Percentiles rank a stretch among this genome's conserved stretches.
Evolutionary conservation across 2,329 filamentous ascomycete genomes (phyloP).

Genomic region (Beauveria medogensis): DNA sequence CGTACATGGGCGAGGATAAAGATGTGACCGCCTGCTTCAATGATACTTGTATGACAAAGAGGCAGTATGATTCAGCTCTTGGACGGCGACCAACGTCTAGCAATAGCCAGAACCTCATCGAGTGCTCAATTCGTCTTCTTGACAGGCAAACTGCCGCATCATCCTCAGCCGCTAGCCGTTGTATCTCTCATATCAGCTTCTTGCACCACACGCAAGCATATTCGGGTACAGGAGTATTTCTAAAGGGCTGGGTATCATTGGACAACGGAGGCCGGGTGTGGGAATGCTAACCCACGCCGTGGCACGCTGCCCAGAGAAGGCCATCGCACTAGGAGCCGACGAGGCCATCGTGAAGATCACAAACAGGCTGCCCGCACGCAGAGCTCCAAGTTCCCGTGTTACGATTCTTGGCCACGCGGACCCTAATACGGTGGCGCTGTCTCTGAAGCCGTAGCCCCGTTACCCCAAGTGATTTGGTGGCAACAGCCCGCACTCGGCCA

Average conservation of each 20-base stretch:
- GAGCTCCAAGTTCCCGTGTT: neutral
- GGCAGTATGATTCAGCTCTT: neutral
- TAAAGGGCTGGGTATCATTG: neutral
- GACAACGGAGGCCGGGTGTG: neutral
- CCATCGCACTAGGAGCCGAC: neutral
- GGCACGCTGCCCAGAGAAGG: neutral
- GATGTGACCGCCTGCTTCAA: neutral
- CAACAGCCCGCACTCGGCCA: constrained; percentile 8
- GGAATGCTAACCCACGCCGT: constrained; percentile 4
- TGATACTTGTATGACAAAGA: neutral
- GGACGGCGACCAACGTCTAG: neutral
- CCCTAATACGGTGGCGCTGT: constrained; percentile 5
- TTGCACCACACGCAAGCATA: neutral
- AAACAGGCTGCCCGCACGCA: neutral
- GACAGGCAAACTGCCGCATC: neutral
- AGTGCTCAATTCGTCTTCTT: neutral
- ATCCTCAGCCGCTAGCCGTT: neutral
- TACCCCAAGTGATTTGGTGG: constrained; percentile 1
- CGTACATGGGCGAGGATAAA: neutral
- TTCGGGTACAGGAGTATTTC: neutral
- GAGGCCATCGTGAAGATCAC: constrained; percentile 11
- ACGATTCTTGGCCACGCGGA: constrained; percentile 2
- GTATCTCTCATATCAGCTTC: neutral
- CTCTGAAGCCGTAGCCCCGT: constrained; percentile 7
- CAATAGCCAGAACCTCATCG: neutral